Evolutionary conservation across 441 rosid species (phyloP).

Genomic region (Arabidopsis lyrata): DNA sequence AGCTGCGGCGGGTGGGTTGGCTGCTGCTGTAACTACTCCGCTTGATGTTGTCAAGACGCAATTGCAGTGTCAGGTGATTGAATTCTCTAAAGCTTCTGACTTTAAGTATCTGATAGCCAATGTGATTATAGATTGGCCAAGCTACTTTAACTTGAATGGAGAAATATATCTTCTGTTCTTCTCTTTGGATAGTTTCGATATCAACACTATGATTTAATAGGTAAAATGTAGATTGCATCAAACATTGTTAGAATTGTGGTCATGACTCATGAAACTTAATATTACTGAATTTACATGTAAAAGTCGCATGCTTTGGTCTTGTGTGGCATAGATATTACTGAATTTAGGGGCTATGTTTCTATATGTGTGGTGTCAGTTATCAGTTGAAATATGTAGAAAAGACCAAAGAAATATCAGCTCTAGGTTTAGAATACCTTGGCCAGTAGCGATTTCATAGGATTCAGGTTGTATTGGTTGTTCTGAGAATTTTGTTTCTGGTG

Average conservation of each 20-base stretch:
- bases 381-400: background rate
- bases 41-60: constrained; percentile 75
- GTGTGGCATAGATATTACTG: background rate
- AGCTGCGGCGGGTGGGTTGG: constrained; percentile 64
- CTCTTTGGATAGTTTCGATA: no score
- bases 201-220: no score
- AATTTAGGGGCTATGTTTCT: background rate
- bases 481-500: constrained; percentile 7
- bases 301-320: background rate
- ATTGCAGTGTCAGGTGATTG: constrained; percentile 69
- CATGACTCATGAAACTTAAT: background rate
- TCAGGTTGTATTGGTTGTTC: background rate
- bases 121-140: constrained; percentile 52
- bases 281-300: background rate
- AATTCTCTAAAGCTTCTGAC: background rate
- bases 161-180: no score
- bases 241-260: constrained; percentile 12
- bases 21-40: constrained; percentile 63
- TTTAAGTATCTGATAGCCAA: constrained; percentile 25
- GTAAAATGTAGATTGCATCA: constrained; percentile 43
- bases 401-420: background rate
- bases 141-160: no score
- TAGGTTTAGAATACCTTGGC: background rate
- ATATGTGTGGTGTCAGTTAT: background rate
- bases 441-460: background rate